Evolutionary conservation across 768 basidiomycete species (phyloP).

Genomic region (Pleurotus sapidus): DNA sequence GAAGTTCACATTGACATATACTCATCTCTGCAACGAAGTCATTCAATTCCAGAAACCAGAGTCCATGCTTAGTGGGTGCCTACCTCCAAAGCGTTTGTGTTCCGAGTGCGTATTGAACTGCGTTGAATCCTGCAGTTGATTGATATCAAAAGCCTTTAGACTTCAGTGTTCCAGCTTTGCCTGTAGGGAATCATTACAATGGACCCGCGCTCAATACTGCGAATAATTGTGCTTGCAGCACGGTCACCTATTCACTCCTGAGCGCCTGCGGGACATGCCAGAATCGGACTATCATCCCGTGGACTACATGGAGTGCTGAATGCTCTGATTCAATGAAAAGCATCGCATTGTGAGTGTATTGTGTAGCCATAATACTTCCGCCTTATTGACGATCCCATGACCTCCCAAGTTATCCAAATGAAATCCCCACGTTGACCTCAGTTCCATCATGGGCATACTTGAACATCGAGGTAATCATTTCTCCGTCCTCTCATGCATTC

Average conservation of each 20-base stretch:
- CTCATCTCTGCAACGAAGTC: slow-evolving; percentile 5
- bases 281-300: slow-evolving; percentile 37
- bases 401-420: slow-evolving; percentile 37
- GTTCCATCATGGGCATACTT: slow-evolving; percentile 66
- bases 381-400: too few relatives aligned
- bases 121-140: not conserved
- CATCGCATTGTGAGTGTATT: slow-evolving; percentile 9
- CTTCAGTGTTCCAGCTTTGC: slow-evolving; percentile 22
- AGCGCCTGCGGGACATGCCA: slow-evolving; percentile 62
- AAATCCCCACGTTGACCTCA: slow-evolving; percentile 44
- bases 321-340: slow-evolving; percentile 32
- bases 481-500: not conserved
- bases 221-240: slow-evolving; percentile 51
- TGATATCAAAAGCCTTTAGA: slow-evolving; percentile 15
- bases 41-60: slow-evolving; percentile 26
- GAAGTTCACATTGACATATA: slow-evolving; percentile 12
- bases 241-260: slow-evolving; percentile 52
- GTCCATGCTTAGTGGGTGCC: slow-evolving; percentile 27
- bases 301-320: slow-evolving; percentile 48
- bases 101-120: slow-evolving; percentile 18
- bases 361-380: too few relatives aligned
- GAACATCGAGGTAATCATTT: slow-evolving; percentile 39
- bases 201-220: slow-evolving; percentile 16
- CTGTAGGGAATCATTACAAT: slow-evolving; percentile 10
- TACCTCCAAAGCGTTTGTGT: slow-evolving; percentile 28